Evolutionary conservation across 2,329 filamentous ascomycete genomes (phyloP).

Genomic region (Alternaria solani): DNA sequence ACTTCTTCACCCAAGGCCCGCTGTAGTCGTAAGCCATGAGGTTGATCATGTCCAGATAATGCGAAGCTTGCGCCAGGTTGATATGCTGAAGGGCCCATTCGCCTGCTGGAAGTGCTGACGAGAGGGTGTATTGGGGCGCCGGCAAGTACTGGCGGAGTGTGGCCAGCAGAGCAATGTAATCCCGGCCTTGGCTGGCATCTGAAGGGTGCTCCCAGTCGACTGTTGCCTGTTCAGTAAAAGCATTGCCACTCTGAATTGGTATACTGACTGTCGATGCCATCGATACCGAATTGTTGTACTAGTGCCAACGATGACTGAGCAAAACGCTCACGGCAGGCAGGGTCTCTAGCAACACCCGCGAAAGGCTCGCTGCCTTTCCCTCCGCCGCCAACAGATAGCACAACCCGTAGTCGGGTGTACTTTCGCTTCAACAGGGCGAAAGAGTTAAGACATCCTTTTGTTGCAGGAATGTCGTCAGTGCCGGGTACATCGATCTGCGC

Average conservation of each 20-base stretch:
- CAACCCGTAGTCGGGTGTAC: constrained; percentile 75
- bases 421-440: constrained; percentile 75
- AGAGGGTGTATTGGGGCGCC: constrained; percentile 72
- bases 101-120: constrained; percentile 74
- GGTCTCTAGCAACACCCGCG: constrained; percentile 69
- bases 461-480: constrained; percentile 42
- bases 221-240: constrained; percentile 48
- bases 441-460: constrained; percentile 69
- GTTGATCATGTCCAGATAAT: constrained; percentile 78
- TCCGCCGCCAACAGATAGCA: constrained; percentile 81
- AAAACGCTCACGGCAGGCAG: constrained; percentile 71
- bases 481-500: constrained; percentile 75
- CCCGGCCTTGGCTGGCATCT: constrained; percentile 69
- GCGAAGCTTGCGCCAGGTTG: constrained; percentile 68
- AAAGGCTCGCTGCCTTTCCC: constrained; percentile 72
- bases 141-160: constrained; percentile 73
- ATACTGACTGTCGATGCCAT: constrained; percentile 75
- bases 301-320: constrained; percentile 71
- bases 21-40: constrained; percentile 83
- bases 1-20: constrained; percentile 71
- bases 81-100: constrained; percentile 73
- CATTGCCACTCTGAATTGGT: background rate
- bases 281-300: constrained; percentile 74
- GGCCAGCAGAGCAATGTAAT: constrained; percentile 75
- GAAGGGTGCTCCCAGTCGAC: constrained; percentile 84